Base-by-base conservation (phyloP, 768 basidiomycete genomes). In the Mycena albidolilacea region DNA sequence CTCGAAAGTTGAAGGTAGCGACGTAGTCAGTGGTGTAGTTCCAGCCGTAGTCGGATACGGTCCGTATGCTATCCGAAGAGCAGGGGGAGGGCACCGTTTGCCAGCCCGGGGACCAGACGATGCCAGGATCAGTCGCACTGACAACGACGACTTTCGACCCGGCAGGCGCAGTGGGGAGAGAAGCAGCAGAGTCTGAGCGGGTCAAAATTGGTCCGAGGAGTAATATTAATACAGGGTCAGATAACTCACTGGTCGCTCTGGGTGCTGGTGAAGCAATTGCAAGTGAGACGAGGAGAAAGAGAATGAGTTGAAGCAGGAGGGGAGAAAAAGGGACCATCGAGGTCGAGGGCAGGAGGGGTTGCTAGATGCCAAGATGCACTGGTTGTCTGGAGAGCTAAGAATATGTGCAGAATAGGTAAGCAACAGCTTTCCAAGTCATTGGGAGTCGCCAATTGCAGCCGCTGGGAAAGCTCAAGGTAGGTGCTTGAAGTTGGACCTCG, bases 121-220 rank as follows among this genome's bases (percentile, higher is more conserved):
- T 65, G n/a, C 64, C 64, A 4, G 64, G 64, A 55, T 65, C 64
- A 41, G 50, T 55, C 38, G 64, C 50, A 54, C 17, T 39, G 30
- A 65, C 52, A 19, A 55, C 30, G 38, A 55, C 39, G 64, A 43
- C 64, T 55, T 55, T 41, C 38, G 64, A 65, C 38, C 50, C 64
- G 2, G 50, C 48, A 17, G 64, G 64, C 39, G 64, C 50, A 17
- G n/a, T 55, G 17, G 64, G 64, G 39, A 55, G 64, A 55, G 64
- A 52, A 65, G 55, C 64, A 11, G 35, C 63, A 12, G 64, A 55
- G 52, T 55, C 52, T 65, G 64, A 65, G 12, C 64, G 50, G 52
- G 38, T 54, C 39, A 41, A 48, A 48, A 44, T 63, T 17, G 64
- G 38, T 65, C 38, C 30, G 30, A 9, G n/a, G 52, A 9, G 39